Conservation (phyloP, 2,329 filamentous ascomycete genomes). For the Sclerotinia subarctica region DNA sequence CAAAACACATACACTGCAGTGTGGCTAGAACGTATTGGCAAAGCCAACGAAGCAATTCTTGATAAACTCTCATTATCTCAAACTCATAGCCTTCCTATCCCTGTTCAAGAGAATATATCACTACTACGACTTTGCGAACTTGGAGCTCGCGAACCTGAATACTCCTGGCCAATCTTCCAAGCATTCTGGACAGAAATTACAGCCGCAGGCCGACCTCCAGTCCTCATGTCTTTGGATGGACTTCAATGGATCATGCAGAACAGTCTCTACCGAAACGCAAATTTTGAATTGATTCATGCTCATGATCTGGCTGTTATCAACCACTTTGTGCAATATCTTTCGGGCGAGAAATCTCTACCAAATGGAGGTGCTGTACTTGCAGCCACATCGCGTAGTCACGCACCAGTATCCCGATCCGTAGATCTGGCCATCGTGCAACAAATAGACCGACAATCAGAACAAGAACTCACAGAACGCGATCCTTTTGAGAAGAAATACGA, state of each 20-base stretch:
- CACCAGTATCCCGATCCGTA: conserved; percentile 60
- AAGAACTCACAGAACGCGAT: conserved; percentile 45
- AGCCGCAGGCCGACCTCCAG: conserved; percentile 46
- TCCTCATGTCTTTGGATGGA: conserved; percentile 76
- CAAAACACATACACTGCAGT: conserved; percentile 76
- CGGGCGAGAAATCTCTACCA: conserved; percentile 52
- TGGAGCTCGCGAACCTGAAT: conserved; percentile 70
- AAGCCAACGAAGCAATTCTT: conserved; percentile 69
- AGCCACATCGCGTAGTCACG: conserved; percentile 70
- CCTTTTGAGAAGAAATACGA: conserved; percentile 58
- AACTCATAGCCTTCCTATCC: conserved; percentile 57
- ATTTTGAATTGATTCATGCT: conserved; percentile 74
- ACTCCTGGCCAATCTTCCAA: conserved; percentile 76
- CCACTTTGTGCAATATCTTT: conserved; percentile 71
- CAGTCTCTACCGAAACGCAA: conserved; percentile 69
- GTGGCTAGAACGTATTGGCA: conserved; percentile 68
- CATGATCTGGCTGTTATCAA: conserved; percentile 77
- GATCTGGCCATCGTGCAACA: conserved; percentile 62
- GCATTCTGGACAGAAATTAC: conserved; percentile 79
- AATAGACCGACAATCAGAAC: conserved; percentile 43
- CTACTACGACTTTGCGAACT: conserved; percentile 66
- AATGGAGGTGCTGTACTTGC: conserved; percentile 81
- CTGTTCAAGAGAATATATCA: conserved; percentile 55
- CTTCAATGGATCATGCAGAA: conserved; percentile 77
- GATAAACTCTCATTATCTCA: conserved; percentile 47